Percentiles rank a stretch among this genome's conserved stretches.
Evolutionary conservation across 75 land plant species (phyloP).

Genomic region (Adiantum capillusveneris): DNA sequence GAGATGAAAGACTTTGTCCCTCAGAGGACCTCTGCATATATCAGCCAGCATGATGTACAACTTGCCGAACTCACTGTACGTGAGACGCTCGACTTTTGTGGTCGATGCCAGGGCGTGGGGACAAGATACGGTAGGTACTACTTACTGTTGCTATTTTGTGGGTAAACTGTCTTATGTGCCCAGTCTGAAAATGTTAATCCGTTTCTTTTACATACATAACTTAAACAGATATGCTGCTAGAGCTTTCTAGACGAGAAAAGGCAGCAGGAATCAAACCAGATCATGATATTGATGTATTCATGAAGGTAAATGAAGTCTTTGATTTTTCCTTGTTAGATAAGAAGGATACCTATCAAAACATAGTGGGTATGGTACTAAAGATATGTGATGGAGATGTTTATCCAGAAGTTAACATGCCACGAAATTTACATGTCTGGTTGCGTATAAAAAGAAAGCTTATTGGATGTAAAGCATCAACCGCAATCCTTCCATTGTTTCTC

Average conservation of each 20-base stretch:
- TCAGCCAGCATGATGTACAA: slow-evolving; percentile 82
- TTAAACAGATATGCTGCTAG: slow-evolving; percentile 45
- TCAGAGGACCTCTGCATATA: slow-evolving; percentile 75
- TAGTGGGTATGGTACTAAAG: no score
- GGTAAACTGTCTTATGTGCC: no score
- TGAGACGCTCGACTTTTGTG: slow-evolving; percentile 78
- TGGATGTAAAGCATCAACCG: no score
- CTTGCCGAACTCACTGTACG: slow-evolving; percentile 77
- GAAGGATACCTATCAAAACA: no score
- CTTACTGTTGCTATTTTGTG: no score
- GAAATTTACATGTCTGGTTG: no score
- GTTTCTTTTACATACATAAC: no score
- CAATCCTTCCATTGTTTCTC: no score
- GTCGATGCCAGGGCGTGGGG: slow-evolving; percentile 73
- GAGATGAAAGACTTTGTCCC: slow-evolving; percentile 68
- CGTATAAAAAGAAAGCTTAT: no score
- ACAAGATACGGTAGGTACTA: slow-evolving; percentile 47
- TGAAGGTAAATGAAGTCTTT: slow-evolving; percentile 45
- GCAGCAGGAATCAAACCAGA: slow-evolving; percentile 70
- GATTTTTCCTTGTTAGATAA: neutral
- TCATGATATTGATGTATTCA: slow-evolving; percentile 75
- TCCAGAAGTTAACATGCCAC: no score
- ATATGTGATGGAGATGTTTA: no score
- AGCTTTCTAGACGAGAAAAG: slow-evolving; percentile 59
- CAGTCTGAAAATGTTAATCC: no score